Conservation (phyloP, 306 rosid species). For the Gleditsia sinensis region DNA sequence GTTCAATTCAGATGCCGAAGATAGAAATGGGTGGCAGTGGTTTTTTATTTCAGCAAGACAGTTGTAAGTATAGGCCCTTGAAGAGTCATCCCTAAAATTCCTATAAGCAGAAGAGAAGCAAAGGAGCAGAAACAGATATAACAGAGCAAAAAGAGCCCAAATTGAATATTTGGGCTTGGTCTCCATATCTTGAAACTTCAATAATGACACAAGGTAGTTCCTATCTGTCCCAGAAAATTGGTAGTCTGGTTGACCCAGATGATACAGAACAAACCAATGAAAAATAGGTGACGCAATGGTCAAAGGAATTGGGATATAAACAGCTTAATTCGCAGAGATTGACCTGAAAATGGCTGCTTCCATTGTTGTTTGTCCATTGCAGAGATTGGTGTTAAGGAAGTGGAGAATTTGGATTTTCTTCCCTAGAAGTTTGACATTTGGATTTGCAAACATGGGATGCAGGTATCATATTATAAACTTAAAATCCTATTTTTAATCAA, state of each 20-base stretch:
- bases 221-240: neutral
- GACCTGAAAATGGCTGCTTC: too few species aligned
- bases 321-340: too few species aligned
- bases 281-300: too few species aligned
- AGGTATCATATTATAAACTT: too few species aligned
- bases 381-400: too few species aligned
- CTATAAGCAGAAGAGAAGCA: neutral
- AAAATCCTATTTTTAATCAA: too few species aligned
- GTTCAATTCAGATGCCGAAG: neutral
- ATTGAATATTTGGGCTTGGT: conserved; percentile 6
- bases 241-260: neutral
- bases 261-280: neutral
- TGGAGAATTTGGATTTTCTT: too few species aligned
- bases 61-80: neutral
- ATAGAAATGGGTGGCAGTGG: conserved; percentile 8
- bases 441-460: too few species aligned
- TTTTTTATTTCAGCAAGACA: conserved; percentile 22
- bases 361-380: too few species aligned
- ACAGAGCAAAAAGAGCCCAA: neutral
- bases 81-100: neutral
- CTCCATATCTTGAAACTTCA: neutral
- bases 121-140: neutral
- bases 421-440: too few species aligned
- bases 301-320: too few species aligned
- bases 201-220: too few species aligned